These are phyloP conservation scores for Cercospora sp. DNA, from an alignment of 2,329 filamentous ascomycete genomes.

Conservation along the genomic window DNA sequence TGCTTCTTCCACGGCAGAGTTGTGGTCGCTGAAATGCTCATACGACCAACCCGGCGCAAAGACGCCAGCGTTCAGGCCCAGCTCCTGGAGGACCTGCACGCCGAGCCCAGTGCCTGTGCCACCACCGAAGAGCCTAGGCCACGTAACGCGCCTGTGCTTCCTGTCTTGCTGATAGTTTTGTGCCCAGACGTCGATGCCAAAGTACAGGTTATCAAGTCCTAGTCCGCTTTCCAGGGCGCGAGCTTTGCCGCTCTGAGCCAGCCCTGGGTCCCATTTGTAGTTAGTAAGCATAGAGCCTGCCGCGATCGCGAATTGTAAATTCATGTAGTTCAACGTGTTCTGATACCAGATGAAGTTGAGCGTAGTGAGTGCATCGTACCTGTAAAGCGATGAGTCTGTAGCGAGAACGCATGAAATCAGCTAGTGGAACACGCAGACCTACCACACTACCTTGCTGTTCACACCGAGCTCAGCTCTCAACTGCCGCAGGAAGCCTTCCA, in stretches of 20 bases:
- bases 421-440: conserved; percentile 20
- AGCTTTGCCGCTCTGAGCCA: conserved; percentile 32
- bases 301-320: conserved; percentile 42
- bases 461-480: conserved; percentile 37
- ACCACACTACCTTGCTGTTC: conserved; percentile 44
- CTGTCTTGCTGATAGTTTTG: conserved; percentile 41
- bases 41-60: conserved; percentile 52
- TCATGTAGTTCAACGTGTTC: conserved; percentile 45
- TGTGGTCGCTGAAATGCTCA: conserved; percentile 44
- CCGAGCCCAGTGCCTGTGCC: conserved; percentile 47
- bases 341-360: conserved; percentile 48
- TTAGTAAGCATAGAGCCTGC: conserved; percentile 48
- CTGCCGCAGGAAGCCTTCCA: conserved; percentile 44
- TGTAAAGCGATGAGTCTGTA: conserved; percentile 23
- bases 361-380: conserved; percentile 50
- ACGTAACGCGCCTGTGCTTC: conserved; percentile 39
- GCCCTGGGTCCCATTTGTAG: conserved; percentile 45
- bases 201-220: conserved; percentile 37
- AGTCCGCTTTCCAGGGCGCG: conserved; percentile 34
- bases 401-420: neutral
- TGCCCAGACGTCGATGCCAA: conserved; percentile 51
- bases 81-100: conserved; percentile 40
- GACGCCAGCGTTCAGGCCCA: conserved; percentile 43
- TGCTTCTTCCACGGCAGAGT: conserved; percentile 34
- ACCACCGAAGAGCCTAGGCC: conserved; percentile 42